Conservation (phyloP, 805 yeast species). For the Wickerhamomyces chambardii region DNA sequence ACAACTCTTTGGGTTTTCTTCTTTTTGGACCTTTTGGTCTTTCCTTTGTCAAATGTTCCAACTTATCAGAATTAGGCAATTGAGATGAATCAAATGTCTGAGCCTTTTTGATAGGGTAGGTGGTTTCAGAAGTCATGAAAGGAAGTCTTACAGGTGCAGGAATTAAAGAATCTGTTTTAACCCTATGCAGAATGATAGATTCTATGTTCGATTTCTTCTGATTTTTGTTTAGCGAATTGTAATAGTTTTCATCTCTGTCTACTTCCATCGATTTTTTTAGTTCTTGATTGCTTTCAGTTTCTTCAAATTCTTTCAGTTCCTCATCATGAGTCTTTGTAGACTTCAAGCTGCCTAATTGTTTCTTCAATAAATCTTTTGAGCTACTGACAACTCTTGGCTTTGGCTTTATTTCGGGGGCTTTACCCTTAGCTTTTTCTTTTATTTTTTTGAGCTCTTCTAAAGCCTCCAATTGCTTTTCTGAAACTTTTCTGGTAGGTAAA, state of each 20-base stretch:
- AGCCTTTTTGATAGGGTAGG: conserved; percentile 10
- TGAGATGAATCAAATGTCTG: conserved; percentile 12
- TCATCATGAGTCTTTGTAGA: background rate
- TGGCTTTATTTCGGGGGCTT: conserved; percentile 5
- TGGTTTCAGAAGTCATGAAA: background rate
- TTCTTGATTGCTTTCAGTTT: background rate
- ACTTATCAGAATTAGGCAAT: conserved; percentile 1
- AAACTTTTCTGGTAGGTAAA: conserved; percentile 7
- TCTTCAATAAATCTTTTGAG: conserved; percentile 8
- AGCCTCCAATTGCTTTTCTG: conserved; percentile 12
- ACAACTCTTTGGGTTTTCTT: conserved; percentile 19
- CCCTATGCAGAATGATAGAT: conserved; percentile 1
- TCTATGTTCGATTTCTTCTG: background rate
- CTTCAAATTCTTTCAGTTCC: background rate
- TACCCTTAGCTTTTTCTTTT: conserved; percentile 1
- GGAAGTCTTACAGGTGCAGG: background rate
- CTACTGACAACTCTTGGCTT: conserved; percentile 14
- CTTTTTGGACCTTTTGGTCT: conserved; percentile 28
- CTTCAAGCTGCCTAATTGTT: conserved; percentile 9
- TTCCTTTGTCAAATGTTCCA: conserved; percentile 21
- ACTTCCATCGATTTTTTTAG: too few relatives aligned
- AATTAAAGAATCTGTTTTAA: conserved; percentile 10
- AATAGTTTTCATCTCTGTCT: too few relatives aligned
- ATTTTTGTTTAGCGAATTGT: too few relatives aligned
- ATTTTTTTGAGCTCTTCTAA: conserved; percentile 9